Evolutionary conservation across 306 rosid species (phyloP).

Genomic region (Prunus campanulata): DNA sequence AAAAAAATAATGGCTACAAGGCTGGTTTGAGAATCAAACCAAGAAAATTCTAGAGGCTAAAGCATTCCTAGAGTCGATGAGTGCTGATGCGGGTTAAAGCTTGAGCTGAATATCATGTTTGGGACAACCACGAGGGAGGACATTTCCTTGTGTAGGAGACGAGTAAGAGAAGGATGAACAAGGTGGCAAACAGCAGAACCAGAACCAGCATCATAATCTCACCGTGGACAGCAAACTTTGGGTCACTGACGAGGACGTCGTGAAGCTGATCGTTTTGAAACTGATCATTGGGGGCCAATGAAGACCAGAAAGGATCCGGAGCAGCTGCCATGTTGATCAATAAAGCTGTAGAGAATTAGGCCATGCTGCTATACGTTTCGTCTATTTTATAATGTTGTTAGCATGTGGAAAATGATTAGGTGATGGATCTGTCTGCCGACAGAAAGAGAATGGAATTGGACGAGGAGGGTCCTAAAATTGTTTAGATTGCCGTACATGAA

Average conservation of each 20-base stretch:
- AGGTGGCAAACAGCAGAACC: constrained; percentile 28
- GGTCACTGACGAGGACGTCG: constrained; percentile 21
- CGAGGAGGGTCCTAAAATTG: no score
- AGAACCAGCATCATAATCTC: constrained; percentile 40
- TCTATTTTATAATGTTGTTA: background rate
- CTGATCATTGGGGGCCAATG: constrained; percentile 23
- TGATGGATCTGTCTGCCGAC: background rate
- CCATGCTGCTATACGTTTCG: background rate
- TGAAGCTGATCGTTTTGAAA: constrained; percentile 5
- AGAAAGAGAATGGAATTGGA: background rate
- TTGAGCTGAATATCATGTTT: background rate
- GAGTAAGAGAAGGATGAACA: constrained; percentile 20
- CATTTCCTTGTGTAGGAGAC: background rate
- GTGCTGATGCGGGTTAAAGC: background rate
- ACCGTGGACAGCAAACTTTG: constrained; percentile 37
- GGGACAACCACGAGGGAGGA: background rate
- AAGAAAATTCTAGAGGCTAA: no score
- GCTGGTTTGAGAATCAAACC: background rate
- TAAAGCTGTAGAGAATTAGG: background rate
- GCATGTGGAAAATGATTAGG: background rate
- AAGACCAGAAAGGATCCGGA: constrained; percentile 13
- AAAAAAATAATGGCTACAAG: no score
- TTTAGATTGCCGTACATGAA: background rate
- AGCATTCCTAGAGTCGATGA: background rate
- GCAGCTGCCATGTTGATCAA: constrained; percentile 19